Evolutionary conservation across 208 protist species (phyloP), one percentile per base, ranked within the genome.

Genomic region (Angomonas deanei): DNA sequence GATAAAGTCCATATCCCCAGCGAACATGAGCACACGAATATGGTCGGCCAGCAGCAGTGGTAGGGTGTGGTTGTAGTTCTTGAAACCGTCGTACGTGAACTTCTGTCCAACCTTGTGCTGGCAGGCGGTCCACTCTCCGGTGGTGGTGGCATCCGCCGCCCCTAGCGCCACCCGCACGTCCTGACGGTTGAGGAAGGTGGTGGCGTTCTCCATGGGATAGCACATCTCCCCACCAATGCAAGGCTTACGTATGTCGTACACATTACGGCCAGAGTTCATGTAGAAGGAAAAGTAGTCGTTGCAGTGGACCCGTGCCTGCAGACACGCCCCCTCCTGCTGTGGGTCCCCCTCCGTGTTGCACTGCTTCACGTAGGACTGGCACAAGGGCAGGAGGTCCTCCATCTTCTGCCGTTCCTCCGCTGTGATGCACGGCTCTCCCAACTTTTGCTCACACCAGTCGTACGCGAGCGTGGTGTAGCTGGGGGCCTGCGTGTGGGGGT

Each of bases 11-110:
- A 74, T 62, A 38, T 97, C 93, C 10, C 95, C 95, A 0, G 81
- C 85, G 74, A 97, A 98, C 42, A 97, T 79, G 64, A 97, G 52
- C n/a, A 96, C 92, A 26, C 76, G 80, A 8, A 97, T 68, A n/a
- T 74, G 75, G 32, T 34, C 61, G 4, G 24, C 72, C 23, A 97
- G 72, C 46, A 96, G 59, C 2, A n/a, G 46, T 0, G 86, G 81
- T 1, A 97, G 36, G 0, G 64, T 70, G 31, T 68, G 64, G 65
- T 93, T 80, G 30, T 88, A 92, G 63, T 77, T 78, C 33, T 80
- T 71, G 46, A 82, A 71, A 61, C 57, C 78, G 79, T 97, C 93
- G n/a, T 34, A 17, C 3, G 31, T 11, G 60, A 96, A 93, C 39
- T 76, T 36, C 0, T n/a, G 27, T 33, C 56, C 36, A 4, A 92